Evolutionary conservation across 345 rosid species (phyloP), one percentile per base, ranked within the genome.

Genomic region (Arabis alpina): DNA sequence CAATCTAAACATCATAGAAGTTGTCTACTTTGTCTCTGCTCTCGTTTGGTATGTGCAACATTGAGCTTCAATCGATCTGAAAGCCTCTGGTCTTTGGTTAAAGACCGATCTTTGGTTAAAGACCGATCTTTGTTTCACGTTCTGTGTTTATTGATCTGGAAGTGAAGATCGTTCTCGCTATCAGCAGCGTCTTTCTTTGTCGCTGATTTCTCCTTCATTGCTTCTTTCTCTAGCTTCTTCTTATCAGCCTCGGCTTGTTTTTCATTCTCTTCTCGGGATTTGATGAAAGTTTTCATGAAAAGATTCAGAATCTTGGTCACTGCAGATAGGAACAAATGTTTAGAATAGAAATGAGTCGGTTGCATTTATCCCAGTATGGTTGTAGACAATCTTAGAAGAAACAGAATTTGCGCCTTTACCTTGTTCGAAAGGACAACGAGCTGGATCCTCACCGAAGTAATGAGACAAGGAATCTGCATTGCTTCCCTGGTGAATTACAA

Each of bases 381-480:
- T 42, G 15, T 54, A 30, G 23, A 56, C 39, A 56, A 43, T 40
- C 12, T 19, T 57, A 53, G 14, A 59, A 59, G 64, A 71, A 64
- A 36, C 2, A 57, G 27, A 28, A 19, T 8, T 19, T 44, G 37
- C 50, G 44, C 8, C 14, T 43, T 54, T 71, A 94, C 99, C 99
- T 91, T 94, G 99, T 74, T 94, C 99, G 56, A 91, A 94, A 75
- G 99, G 99, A 66, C 98, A 94, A 10, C 96, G 88, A 61, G 90
- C 85, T 44, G 99, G 99, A 87, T 94, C 99, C 80, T 94, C 97
- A 64, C 98, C 98, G 36, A 94, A 91, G 78, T 94, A 94, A 48
- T 88, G 99, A 24, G 92, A 88, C 80, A 94, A 78, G 3, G 96
- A 91, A 87, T 94, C 99, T 11, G 98, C 98, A 83, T 84, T 94